Evolutionary conservation across 495 filamentous ascomycete genomes (phyloP).

Genomic region (Oidiodendron maius): DNA sequence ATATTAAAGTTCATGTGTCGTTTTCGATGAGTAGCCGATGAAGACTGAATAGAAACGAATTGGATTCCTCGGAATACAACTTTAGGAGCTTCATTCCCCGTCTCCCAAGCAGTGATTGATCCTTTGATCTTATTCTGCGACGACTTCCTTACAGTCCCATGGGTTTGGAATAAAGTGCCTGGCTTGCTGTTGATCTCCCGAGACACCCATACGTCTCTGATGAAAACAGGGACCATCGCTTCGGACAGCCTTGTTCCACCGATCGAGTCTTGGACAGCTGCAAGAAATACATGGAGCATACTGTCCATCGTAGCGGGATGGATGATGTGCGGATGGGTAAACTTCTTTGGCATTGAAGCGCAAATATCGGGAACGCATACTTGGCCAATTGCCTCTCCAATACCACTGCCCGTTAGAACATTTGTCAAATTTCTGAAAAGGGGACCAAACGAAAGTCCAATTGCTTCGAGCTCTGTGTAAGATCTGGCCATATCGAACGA

Average conservation of each 20-base stretch:
- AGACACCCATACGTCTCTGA: background rate
- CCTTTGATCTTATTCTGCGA: background rate
- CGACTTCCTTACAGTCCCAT: background rate
- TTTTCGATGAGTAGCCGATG: background rate
- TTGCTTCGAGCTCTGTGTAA: too few relatives aligned
- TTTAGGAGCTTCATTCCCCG: background rate
- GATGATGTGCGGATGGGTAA: conserved; percentile 36
- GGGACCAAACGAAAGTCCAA: too few relatives aligned
- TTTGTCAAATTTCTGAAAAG: too few relatives aligned
- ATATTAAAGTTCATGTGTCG: background rate
- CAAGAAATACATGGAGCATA: conserved; percentile 26
- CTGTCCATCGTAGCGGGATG: conserved; percentile 43
- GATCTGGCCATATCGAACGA: too few relatives aligned
- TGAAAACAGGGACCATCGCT: background rate
- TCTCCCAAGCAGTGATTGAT: background rate
- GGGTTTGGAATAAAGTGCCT: background rate
- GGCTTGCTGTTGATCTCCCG: background rate
- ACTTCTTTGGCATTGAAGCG: conserved; percentile 34
- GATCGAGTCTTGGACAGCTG: background rate
- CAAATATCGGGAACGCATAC: conserved; percentile 32
- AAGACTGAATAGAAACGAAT: background rate
- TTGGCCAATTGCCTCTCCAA: conserved; percentile 15
- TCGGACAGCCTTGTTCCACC: background rate
- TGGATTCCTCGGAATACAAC: background rate
- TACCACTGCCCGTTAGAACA: too few relatives aligned